Conservation (phyloP, 768 basidiomycete species). For the Omphalotus guepiniiformis region DNA sequence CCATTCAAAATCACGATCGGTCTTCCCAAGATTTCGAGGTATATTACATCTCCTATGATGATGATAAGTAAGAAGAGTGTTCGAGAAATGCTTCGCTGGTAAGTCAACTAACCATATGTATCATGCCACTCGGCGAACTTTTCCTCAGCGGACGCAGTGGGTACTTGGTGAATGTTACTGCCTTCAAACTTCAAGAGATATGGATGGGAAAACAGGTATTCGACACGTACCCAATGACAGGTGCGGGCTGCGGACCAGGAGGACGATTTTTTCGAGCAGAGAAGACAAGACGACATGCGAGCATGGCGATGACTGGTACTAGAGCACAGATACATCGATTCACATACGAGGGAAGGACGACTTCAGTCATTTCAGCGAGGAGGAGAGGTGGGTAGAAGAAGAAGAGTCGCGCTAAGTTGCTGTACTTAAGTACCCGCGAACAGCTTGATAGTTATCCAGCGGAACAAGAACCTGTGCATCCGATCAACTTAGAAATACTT, state of each 20-base stretch:
- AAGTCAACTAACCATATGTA: background rate
- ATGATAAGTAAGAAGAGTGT: background rate
- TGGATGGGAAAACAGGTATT: background rate
- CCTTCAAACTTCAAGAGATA: background rate
- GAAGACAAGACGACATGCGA: no score
- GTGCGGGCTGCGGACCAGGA: constrained; percentile 2
- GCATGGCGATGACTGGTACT: no score
- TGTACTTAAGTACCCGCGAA: no score
- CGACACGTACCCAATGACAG: constrained; percentile 1
- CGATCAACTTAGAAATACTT: no score
- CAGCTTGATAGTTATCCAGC: no score
- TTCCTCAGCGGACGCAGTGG: background rate
- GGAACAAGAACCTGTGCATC: no score
- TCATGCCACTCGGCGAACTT: constrained; percentile 2
- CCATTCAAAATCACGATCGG: constrained; percentile 49
- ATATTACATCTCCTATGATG: constrained; percentile 38
- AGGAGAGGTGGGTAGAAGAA: no score
- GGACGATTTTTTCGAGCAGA: background rate
- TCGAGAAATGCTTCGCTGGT: background rate
- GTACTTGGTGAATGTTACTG: constrained; percentile 7
- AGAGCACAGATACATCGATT: no score
- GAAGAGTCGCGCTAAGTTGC: no score
- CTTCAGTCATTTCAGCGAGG: no score
- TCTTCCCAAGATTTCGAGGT: constrained; percentile 38
- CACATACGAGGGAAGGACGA: no score